Evolutionary conservation across 306 rosid species (phyloP), one percentile per base, ranked within the genome.

Genomic region (Cicer bijugum): DNA sequence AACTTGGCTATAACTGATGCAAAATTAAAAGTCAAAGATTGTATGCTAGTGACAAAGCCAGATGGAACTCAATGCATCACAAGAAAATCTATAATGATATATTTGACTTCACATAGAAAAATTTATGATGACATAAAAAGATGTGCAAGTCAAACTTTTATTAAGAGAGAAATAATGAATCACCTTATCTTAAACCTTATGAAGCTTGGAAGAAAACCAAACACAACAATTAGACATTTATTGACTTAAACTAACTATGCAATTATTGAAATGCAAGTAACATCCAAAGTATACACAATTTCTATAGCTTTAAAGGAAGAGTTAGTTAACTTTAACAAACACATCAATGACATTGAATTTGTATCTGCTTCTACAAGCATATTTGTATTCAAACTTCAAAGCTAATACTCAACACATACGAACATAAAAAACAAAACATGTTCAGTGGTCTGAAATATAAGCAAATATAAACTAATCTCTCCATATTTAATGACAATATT

Each of bases 181-280:
- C 33, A 8, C 39, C n/a, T 20, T 14, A 7, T 60, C 35, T 6
- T 33, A 60, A 60, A 60, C 53, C n/a, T 43, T 55, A 14, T 33
- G 47, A 52, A 52, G 10, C 20, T 6, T 53, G 45, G 58, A 75
- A 56, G 67, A 72, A 57, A 57, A 17, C 64, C 17, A 7, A 51
- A 15, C 57, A 15, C 1, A 6, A 12, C 67, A 74, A 74, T 48
- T 74, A 12, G 40, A 37, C 46, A 67, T 77, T 74, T 51, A 19
- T 44, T 67, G 75, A 58, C 52, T 44, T 16, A 15, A 44, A 19
- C 37, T 64, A 57, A 72, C 12, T 8, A 72, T 58, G 17, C 12
- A 77, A 45, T 67, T 65, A 45, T 7, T 76, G 23, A 67, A 43
- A 56, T 43, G 51, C 42, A 67, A 42, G 65, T 53, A 48, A 20